phyloP scores from a whole-genome alignment of 305 asterid genomes.

The Coffea humblotiana region DNA sequence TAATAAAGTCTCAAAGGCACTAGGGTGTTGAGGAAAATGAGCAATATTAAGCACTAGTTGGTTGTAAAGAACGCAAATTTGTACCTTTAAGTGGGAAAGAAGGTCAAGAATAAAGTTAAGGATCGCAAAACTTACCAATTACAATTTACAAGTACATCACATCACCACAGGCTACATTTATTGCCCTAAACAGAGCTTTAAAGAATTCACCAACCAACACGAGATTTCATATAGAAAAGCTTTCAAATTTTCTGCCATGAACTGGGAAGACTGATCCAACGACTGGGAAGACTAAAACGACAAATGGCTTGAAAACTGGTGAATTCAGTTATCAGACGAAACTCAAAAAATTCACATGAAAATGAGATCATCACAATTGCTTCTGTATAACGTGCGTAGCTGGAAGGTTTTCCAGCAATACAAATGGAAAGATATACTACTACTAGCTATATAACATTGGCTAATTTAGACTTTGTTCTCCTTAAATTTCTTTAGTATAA shows the following conservation, averaged over 20 bases:
- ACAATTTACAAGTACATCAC: not conserved
- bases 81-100: not conserved
- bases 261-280: not conserved
- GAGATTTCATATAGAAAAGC: not conserved
- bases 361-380: not conserved
- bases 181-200: not conserved
- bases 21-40: not conserved
- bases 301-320: not conserved
- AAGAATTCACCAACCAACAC: not conserved
- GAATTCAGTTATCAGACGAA: not conserved
- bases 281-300: not conserved
- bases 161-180: not conserved
- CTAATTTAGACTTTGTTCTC: constrained; percentile 5
- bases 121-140: not conserved
- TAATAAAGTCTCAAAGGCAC: not conserved
- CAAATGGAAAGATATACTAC: not conserved
- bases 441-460: not conserved
- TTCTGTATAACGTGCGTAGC: not conserved
- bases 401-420: not conserved
- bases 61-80: not conserved
- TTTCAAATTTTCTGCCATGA: not conserved
- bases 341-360: not conserved
- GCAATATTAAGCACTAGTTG: not conserved
- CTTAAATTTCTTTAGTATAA: constrained; percentile 8
- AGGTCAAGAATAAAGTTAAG: not conserved